These are phyloP conservation scores for Fusarium kyushuense DNA, from an alignment of 2,329 filamentous ascomycete genomes.

Conservation along the genomic window DNA sequence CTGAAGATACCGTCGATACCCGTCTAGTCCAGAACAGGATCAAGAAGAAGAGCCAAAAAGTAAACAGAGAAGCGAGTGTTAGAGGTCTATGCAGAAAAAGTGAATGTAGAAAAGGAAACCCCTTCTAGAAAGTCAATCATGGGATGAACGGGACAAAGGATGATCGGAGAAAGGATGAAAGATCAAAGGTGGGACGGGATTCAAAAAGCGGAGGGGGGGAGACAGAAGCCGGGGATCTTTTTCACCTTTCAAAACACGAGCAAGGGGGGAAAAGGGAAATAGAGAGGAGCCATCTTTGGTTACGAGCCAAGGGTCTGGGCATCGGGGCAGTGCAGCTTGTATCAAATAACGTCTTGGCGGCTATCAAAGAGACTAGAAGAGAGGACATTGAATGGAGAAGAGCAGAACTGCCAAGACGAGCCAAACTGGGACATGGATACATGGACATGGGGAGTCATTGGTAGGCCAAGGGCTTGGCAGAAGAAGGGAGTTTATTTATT, in stretches of 20 bases:
- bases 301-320: constrained; percentile 46
- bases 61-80: constrained; percentile 19
- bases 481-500: background rate
- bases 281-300: constrained; percentile 10
- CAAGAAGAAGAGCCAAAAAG: background rate
- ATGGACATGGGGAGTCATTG: constrained; percentile 28
- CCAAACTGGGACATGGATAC: constrained; percentile 18
- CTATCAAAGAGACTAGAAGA: constrained; percentile 2
- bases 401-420: constrained; percentile 26
- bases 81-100: constrained; percentile 3
- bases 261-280: constrained; percentile 2
- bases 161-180: constrained; percentile 19
- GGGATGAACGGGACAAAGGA: background rate
- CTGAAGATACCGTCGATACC: background rate
- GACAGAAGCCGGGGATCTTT: constrained; percentile 21
- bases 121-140: constrained; percentile 14
- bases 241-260: constrained; percentile 4
- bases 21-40: background rate
- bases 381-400: constrained; percentile 6
- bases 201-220: constrained; percentile 6
- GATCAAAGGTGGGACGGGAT: constrained; percentile 31
- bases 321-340: constrained; percentile 45
- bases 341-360: constrained; percentile 35
- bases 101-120: constrained; percentile 4
- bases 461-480: constrained; percentile 34